Base-by-base conservation (phyloP, 352 stramenopile genomes). In the Elongisporangium undulatum region DNA sequence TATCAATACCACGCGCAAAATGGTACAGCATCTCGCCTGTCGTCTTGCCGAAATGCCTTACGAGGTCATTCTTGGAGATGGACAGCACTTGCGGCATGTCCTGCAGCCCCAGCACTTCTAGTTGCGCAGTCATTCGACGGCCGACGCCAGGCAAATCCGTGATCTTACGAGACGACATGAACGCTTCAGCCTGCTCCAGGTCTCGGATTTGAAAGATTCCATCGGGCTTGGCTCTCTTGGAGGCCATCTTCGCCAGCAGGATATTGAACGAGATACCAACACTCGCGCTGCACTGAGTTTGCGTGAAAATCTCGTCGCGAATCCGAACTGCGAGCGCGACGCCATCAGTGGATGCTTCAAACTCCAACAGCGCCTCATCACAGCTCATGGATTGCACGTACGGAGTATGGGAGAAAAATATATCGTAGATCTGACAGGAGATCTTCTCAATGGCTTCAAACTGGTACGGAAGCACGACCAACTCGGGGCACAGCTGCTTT, bases 291-390 rank as follows among this genome's bases (percentile, higher is more conserved):
- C 96, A 99, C 12, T 85, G 61, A 9, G 93, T 98, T 29, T 85
- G 76, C 7, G 87, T 62, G 1, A 72, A 75, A 45, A 96, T 91
- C n/a, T 81, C 62, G 17, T 79, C 23, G 13, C 89, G 83, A 55
- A 96, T 87, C 3, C 68, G 49, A 13, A 78, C 69, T 17, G 91
- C 80, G 63, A 94, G 96, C 39, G 68, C 61, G 19, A 87, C 53
- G n/a, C 81, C 83, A 57, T 92, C 67, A 1, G 77, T 82, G 54
- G 72, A 72, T 24, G 66, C 66, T 4, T 63, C 75, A 69, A 92
- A 89, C 70, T 98, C 93, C 22, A 99, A 66, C 59, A 97, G 98
- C 0, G 91, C 87, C 83, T 99, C 96, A 67, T 99, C 96, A 63
- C 95, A 98, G 38, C 92, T 98, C 19, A 98, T 89, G n/a, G 90